phyloP scores from a whole-genome alignment of 192 early-diverging fungal genomes.

The Coemansia sp. region DNA sequence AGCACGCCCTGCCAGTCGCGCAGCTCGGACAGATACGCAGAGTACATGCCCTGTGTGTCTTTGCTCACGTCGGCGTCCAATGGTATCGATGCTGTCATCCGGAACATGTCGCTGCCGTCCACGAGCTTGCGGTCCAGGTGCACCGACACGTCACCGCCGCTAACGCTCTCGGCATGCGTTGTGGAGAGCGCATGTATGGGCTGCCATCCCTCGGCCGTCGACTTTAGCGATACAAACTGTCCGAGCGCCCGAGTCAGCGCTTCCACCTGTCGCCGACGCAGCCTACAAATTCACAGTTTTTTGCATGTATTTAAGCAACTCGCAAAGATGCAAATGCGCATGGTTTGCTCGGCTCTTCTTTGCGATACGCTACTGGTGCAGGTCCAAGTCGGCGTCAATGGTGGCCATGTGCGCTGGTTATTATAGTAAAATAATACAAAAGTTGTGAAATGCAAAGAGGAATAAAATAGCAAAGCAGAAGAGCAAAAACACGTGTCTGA shows the following conservation, averaged over 20 bases:
- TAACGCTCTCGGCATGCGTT: conserved; percentile 5
- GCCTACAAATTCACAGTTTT: conserved; percentile 18
- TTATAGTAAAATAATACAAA: background rate
- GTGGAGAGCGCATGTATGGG: conserved; percentile 14
- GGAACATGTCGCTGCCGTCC: conserved; percentile 28
- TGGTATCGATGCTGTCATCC: conserved; percentile 47
- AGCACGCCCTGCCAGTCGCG: conserved; percentile 55
- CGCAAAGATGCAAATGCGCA: background rate
- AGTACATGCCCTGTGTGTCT: conserved; percentile 46
- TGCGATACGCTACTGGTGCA: conserved; percentile 31
- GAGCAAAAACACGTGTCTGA: background rate
- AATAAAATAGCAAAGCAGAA: background rate
- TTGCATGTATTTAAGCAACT: background rate
- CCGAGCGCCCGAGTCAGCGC: conserved; percentile 43
- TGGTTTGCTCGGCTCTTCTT: too few species aligned
- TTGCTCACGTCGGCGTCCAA: conserved; percentile 28
- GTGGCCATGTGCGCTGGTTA: conserved; percentile 9
- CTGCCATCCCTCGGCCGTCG: conserved; percentile 44
- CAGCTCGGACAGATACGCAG: conserved; percentile 46
- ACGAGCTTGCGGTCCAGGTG: conserved; percentile 18
- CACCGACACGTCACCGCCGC: conserved; percentile 46
- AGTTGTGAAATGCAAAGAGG: background rate
- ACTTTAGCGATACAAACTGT: conserved; percentile 50
- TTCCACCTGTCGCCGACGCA: conserved; percentile 46
- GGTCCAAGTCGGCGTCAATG: conserved; percentile 37